phyloP scores from a whole-genome alignment of 352 stramenopile species.

The Globisporangium nodosum region DNA sequence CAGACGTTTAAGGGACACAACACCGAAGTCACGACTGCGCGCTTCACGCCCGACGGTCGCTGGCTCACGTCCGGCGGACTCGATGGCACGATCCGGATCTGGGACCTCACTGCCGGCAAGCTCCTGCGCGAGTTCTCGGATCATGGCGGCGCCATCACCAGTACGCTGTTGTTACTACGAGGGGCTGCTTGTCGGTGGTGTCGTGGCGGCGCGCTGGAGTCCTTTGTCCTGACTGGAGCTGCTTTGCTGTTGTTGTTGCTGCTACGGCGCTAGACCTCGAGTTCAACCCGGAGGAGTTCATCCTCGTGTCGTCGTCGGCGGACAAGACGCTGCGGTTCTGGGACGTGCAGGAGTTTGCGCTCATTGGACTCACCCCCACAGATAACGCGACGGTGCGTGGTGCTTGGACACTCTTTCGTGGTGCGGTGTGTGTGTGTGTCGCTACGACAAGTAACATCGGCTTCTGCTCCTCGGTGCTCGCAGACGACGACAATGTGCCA shows the following conservation, averaged over 20 bases:
- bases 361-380: constrained; percentile 75
- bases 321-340: constrained; percentile 82
- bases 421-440: background rate
- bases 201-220: background rate
- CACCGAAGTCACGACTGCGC: constrained; percentile 69
- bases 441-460: background rate
- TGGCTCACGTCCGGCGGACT: constrained; percentile 77
- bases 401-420: background rate
- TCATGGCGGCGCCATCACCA: constrained; percentile 68
- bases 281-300: constrained; percentile 86
- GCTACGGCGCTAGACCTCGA: constrained; percentile 31
- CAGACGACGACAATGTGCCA: constrained; percentile 82
- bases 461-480: background rate
- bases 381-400: constrained; percentile 59
- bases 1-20: constrained; percentile 82
- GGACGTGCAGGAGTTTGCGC: constrained; percentile 80
- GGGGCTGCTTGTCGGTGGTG: background rate
- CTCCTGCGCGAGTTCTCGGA: constrained; percentile 72
- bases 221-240: background rate
- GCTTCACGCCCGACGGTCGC: constrained; percentile 74
- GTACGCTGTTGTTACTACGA: constrained; percentile 6
- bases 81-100: constrained; percentile 78
- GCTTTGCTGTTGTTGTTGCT: background rate
- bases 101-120: constrained; percentile 76
- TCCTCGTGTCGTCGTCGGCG: constrained; percentile 67